Conservation (phyloP, 495 filamentous ascomycete species). For the Elaphomyces granulatus region DNA sequence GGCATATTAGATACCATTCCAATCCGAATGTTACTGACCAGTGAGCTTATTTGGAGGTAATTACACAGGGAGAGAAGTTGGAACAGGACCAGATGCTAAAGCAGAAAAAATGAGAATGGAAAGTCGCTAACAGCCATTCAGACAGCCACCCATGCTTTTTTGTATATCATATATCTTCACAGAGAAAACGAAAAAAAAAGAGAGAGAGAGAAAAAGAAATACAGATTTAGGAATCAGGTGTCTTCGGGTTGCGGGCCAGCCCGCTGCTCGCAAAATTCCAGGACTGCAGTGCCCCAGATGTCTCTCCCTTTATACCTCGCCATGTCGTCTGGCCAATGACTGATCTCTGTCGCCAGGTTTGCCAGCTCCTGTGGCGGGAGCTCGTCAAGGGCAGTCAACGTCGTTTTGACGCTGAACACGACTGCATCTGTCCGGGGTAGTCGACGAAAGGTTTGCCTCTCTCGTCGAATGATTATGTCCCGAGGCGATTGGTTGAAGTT, state of each 20-base stretch:
- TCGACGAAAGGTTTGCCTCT: slow-evolving; percentile 41
- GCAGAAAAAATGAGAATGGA: background rate
- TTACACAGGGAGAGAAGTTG: background rate
- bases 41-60: background rate
- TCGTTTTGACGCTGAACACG: slow-evolving; percentile 42
- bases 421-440: slow-evolving; percentile 34
- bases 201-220: background rate
- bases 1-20: too few relatives aligned
- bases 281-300: slow-evolving; percentile 33
- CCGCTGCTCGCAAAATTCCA: slow-evolving; percentile 29
- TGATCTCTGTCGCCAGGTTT: slow-evolving; percentile 34
- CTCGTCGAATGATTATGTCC: slow-evolving; percentile 36
- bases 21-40: too few relatives aligned
- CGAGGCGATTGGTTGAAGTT: slow-evolving; percentile 9
- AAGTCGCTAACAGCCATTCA: slow-evolving; percentile 1
- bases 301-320: slow-evolving; percentile 37
- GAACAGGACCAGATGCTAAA: too few relatives aligned
- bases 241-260: background rate
- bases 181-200: slow-evolving; percentile 1
- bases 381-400: slow-evolving; percentile 31
- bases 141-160: slow-evolving; percentile 9
- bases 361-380: slow-evolving; percentile 30
- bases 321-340: slow-evolving; percentile 38
- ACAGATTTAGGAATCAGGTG: background rate
- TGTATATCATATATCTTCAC: slow-evolving; percentile 1